Conservation (phyloP, 1,139 yeast species). For the Debaryomycetaceae sp. region DNA sequence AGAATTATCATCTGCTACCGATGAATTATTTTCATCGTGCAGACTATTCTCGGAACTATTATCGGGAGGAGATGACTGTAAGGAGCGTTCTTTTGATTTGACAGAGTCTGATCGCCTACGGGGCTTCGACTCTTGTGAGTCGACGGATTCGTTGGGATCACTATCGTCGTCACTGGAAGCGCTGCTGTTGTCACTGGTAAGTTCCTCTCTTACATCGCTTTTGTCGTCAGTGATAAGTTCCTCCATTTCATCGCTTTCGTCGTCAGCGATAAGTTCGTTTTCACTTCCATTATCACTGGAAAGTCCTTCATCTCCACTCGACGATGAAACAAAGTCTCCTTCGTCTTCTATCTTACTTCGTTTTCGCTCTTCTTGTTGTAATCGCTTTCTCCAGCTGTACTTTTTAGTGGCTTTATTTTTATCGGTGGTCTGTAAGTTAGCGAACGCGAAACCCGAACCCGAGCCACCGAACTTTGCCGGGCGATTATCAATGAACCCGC, state of each 20-base stretch:
- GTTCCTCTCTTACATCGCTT: conserved; percentile 1
- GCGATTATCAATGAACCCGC: conserved; percentile 63
- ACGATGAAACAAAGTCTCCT: conserved; percentile 26
- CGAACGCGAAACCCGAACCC: conserved; percentile 61
- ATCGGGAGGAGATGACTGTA: too few species aligned
- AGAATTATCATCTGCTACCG: conserved; percentile 8
- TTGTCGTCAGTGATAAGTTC: conserved; percentile 11
- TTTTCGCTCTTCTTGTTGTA: conserved; percentile 29
- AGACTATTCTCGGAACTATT: not conserved
- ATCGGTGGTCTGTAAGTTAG: conserved; percentile 32
- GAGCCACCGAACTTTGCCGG: conserved; percentile 53
- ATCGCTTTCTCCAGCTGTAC: conserved; percentile 32
- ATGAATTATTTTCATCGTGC: conserved; percentile 9
- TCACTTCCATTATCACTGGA: conserved; percentile 19
- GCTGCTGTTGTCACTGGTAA: not conserved
- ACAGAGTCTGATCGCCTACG: not conserved
- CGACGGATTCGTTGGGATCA: not conserved
- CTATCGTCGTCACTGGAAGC: not conserved
- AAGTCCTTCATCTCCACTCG: conserved; percentile 20
- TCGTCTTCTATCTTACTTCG: conserved; percentile 25
- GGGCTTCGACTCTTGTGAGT: not conserved
- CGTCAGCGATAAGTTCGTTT: conserved; percentile 9
- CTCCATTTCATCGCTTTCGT: conserved; percentile 9
- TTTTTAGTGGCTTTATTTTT: conserved; percentile 30
- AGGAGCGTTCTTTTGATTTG: not conserved